Base-by-base conservation (phyloP, 768 basidiomycete genomes). In the Cystobasidium ongulense region DNA sequence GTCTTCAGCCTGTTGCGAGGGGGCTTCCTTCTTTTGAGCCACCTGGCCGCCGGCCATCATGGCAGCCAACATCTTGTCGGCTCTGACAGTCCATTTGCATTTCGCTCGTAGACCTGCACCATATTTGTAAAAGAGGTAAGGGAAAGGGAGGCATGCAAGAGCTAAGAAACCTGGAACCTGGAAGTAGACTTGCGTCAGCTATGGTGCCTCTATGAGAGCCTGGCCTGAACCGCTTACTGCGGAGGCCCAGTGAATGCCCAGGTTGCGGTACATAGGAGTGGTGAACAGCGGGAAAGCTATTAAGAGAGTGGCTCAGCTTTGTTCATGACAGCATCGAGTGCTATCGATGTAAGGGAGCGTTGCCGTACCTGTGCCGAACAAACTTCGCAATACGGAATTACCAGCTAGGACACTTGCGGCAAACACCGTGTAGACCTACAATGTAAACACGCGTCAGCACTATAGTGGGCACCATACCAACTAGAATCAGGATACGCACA, bases 341-440 rank as follows among this genome's bases (percentile, higher is more conserved):
- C 27, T 31, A 38, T 36, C n/a, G 36, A 17, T 23, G 25, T 36
- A 13, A 36, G 27, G 13, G 35, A 13, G n/a, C 17, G 10, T 31
- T 31, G 10, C 17, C 67, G 74, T 71, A 74, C 63, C n/a, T 75
- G 68, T 74, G 7, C 79, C 78, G 33, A 79, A 74, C 8, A 80
- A 18, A 4, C 76, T 76, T 25, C 80, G 78, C 1, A 80, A 21
- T 33, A 81, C 74, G 0, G 79, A 76, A 72, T 81, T 81, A 18
- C 79, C 79, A 0, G 80, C 80, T 21, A 80, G 75, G 0, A 78
- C 79, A 1, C 65, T 71, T 2, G 79, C 78, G 4, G 79, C 78
- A 8, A 75, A 66, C 29, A 78, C 64, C 27, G 77, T 70, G 73
- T 79, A 41, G 33, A n/a, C 25, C 31, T 25, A 21, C n/a, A n/a